phyloP scores from a whole-genome alignment of 352 stramenopile genomes.

The Phytophthora agathidicida region DNA sequence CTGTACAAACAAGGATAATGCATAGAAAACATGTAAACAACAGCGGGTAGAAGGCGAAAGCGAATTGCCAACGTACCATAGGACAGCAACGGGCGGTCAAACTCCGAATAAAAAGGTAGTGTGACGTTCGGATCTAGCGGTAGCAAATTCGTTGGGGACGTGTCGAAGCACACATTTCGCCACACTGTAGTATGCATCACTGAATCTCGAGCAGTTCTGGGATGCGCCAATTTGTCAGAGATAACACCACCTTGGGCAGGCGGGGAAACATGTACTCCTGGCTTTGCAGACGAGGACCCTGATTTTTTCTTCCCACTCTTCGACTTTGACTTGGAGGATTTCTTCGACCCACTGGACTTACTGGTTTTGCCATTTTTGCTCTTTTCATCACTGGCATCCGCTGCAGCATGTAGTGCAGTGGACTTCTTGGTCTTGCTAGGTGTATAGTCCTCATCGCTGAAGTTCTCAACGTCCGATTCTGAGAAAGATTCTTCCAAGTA shows the following conservation, averaged over 20 bases:
- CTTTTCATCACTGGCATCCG: constrained; percentile 4
- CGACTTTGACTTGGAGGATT: constrained; percentile 8
- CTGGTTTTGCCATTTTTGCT: constrained; percentile 20
- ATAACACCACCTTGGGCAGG: constrained; percentile 19
- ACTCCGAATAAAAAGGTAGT: constrained; percentile 35
- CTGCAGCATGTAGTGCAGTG: not conserved
- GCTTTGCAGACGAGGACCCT: constrained; percentile 26
- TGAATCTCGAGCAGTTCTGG: constrained; percentile 40
- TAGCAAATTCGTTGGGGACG: constrained; percentile 42
- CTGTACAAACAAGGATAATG: constrained; percentile 28
- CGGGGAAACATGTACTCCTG: not conserved
- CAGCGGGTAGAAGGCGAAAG: not conserved
- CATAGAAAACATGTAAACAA: constrained; percentile 5
- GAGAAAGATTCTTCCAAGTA: constrained; percentile 16
- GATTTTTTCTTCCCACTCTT: constrained; percentile 26
- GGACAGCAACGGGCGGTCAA: constrained; percentile 39
- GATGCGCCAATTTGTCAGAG: constrained; percentile 35
- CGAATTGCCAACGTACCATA: constrained; percentile 39
- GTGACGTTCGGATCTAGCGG: constrained; percentile 13
- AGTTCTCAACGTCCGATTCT: constrained; percentile 18
- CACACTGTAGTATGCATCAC: constrained; percentile 56
- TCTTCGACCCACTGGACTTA: constrained; percentile 11
- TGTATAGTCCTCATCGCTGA: constrained; percentile 40
- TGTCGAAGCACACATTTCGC: constrained; percentile 49
- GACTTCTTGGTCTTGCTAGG: constrained; percentile 18